Evolutionary conservation across 2,329 filamentous ascomycete species (phyloP).

Genomic region (Davidsoniella virescens): DNA sequence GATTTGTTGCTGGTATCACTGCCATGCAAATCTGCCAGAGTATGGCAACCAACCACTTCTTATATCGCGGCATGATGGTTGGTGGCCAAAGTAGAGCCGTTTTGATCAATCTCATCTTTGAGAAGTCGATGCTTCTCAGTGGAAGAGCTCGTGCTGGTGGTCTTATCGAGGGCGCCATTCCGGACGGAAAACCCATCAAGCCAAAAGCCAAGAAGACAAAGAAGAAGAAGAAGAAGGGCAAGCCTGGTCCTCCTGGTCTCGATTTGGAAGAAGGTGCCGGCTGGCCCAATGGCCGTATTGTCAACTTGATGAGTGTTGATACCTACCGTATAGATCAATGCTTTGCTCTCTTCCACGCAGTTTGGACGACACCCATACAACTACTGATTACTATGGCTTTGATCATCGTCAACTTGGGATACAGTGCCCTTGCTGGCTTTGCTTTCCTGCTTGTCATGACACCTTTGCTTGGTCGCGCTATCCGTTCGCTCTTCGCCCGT

Average conservation of each 20-base stretch:
- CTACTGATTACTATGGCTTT: constrained; percentile 65
- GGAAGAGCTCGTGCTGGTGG: constrained; percentile 77
- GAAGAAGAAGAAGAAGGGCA: constrained; percentile 26
- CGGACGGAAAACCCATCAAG: constrained; percentile 25
- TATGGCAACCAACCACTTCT: constrained; percentile 72
- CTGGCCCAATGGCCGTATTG: constrained; percentile 83
- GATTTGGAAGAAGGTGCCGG: constrained; percentile 50
- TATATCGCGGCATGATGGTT: constrained; percentile 82
- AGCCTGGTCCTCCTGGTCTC: constrained; percentile 29
- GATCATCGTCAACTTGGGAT: constrained; percentile 72
- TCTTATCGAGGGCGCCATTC: constrained; percentile 23
- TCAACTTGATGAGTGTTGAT: constrained; percentile 90
- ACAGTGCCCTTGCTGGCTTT: constrained; percentile 80
- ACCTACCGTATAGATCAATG: constrained; percentile 86
- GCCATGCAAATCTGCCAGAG: constrained; percentile 74
- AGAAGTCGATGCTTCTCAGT: constrained; percentile 82
- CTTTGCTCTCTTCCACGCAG: constrained; percentile 74
- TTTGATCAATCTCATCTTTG: constrained; percentile 74
- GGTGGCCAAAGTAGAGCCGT: constrained; percentile 71
- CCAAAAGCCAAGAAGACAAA: constrained; percentile 23
- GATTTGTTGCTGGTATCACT: constrained; percentile 70
- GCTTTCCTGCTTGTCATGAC: constrained; percentile 64
- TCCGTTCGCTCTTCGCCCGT: constrained; percentile 59
- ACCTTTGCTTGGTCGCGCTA: constrained; percentile 60
- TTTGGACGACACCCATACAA: constrained; percentile 72